phyloP scores from a whole-genome alignment of 495 filamentous ascomycete genomes.

The Daldinia concentrica region DNA sequence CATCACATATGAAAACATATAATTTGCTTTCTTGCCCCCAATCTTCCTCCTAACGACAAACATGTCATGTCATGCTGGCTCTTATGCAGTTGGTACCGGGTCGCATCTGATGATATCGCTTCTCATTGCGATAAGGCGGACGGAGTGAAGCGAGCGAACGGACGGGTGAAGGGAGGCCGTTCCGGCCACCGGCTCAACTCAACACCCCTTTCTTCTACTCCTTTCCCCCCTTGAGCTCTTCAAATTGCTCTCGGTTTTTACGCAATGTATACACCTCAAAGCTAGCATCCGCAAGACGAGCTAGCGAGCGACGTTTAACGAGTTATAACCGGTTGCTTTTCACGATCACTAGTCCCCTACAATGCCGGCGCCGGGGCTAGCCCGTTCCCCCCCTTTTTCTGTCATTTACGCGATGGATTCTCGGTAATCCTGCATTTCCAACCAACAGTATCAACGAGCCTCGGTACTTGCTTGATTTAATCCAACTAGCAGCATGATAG shows the following conservation, averaged over 20 bases:
- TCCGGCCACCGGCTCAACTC: conserved; percentile 11
- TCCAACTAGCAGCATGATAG: conserved; percentile 4
- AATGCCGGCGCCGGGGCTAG: conserved; percentile 5
- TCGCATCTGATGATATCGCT: conserved; percentile 37
- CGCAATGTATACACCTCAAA: conserved; percentile 8
- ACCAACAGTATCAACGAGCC: conserved; percentile 7
- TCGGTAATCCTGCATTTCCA: conserved; percentile 15
- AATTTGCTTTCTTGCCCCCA: conserved; percentile 31
- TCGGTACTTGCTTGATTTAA: not conserved
- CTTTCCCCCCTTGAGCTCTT: conserved; percentile 6
- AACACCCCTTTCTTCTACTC: conserved; percentile 8
- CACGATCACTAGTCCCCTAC: conserved; percentile 10
- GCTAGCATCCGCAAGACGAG: not conserved
- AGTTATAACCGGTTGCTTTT: not conserved
- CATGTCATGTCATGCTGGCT: conserved; percentile 23
- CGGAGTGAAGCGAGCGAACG: conserved; percentile 19
- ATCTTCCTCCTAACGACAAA: conserved; percentile 17
- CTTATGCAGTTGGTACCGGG: conserved; percentile 43
- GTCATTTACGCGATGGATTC: conserved; percentile 10
- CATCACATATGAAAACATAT: conserved; percentile 37
- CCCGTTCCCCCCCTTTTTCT: conserved; percentile 12
- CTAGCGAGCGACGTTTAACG: not conserved
- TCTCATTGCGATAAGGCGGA: conserved; percentile 18
- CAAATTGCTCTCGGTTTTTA: not conserved
- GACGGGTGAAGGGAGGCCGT: conserved; percentile 18